Evolutionary conservation across 2,329 filamentous ascomycete genomes (phyloP).

Genomic region (Harringtonia aguacate): DNA sequence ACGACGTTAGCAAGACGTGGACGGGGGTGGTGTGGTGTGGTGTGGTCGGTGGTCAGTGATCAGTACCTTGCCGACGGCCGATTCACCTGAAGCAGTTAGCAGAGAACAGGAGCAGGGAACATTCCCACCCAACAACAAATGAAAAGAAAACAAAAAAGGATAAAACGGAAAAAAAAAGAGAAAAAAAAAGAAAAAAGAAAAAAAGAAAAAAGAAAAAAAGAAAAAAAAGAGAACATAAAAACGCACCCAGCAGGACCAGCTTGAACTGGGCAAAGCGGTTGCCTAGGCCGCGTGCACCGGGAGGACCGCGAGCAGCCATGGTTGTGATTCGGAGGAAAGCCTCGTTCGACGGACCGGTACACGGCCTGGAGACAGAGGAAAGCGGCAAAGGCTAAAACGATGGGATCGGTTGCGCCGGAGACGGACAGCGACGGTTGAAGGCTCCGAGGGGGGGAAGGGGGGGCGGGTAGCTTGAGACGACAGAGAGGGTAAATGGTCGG

Average conservation of each 20-base stretch:
- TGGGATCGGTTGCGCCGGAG: background rate
- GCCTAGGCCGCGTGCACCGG: slow-evolving; percentile 53
- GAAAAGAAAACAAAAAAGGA: too few species aligned
- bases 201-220: slow-evolving; percentile 5
- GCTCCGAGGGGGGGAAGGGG: background rate
- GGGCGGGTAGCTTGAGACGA: too few species aligned
- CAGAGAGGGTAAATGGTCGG: too few species aligned
- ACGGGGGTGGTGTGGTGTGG: background rate
- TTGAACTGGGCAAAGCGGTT: slow-evolving; percentile 98
- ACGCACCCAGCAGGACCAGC: slow-evolving; percentile 85
- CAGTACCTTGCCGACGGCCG: slow-evolving; percentile 90
- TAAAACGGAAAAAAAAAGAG: too few species aligned
- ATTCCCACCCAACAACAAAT: too few species aligned
- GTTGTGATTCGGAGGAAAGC: background rate
- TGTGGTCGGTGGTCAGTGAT: slow-evolving; percentile 3
- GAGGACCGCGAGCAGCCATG: slow-evolving; percentile 76
- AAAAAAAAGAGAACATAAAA: background rate
- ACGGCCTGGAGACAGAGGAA: background rate
- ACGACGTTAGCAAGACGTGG: slow-evolving; percentile 14
- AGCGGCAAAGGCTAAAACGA: background rate
- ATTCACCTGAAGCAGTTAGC: slow-evolving; percentile 61
- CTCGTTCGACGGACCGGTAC: background rate
- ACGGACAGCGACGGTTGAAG: background rate
- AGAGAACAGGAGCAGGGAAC: too few species aligned
- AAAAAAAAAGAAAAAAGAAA: too few species aligned